Evolutionary conservation across 2,329 filamentous ascomycete species (phyloP).

Genomic region (Botryosphaeria agaves): DNA sequence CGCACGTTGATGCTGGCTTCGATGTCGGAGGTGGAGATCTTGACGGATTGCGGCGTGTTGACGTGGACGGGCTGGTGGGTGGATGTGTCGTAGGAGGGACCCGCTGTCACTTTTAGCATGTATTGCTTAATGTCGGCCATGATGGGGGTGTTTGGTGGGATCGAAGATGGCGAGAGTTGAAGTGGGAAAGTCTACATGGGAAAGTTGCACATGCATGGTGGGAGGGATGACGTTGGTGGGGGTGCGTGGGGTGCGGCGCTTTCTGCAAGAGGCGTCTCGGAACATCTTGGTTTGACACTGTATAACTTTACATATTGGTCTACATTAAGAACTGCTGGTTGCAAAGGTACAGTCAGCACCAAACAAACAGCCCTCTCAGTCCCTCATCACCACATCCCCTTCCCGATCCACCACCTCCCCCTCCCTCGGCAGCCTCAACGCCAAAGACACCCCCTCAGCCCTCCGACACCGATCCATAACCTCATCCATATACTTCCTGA

Average conservation of each 20-base stretch:
- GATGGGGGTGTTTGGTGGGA: background rate
- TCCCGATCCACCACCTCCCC: background rate
- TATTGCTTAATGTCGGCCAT: slow-evolving; percentile 49
- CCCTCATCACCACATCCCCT: background rate
- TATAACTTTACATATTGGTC: no score
- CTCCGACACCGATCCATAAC: slow-evolving; percentile 38
- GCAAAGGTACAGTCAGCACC: no score
- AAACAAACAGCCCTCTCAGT: no score
- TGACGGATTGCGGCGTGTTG: slow-evolving; percentile 47
- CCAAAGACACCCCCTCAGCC: slow-evolving; percentile 37
- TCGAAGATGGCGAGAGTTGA: background rate
- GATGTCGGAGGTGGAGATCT: slow-evolving; percentile 45
- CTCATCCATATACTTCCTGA: slow-evolving; percentile 36
- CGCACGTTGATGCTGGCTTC: slow-evolving; percentile 56
- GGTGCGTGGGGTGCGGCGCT: no score
- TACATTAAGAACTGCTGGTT: no score
- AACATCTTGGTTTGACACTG: no score
- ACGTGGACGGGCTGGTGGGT: slow-evolving; percentile 60
- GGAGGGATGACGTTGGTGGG: no score
- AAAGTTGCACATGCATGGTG: no score
- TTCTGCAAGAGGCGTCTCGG: no score
- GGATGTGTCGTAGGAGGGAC: slow-evolving; percentile 53
- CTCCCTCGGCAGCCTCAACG: slow-evolving; percentile 32
- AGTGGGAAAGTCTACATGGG: no score
- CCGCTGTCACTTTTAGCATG: slow-evolving; percentile 66